phyloP scores from a whole-genome alignment of 257 asterid genomes.

The Ligustrum vulgare region DNA sequence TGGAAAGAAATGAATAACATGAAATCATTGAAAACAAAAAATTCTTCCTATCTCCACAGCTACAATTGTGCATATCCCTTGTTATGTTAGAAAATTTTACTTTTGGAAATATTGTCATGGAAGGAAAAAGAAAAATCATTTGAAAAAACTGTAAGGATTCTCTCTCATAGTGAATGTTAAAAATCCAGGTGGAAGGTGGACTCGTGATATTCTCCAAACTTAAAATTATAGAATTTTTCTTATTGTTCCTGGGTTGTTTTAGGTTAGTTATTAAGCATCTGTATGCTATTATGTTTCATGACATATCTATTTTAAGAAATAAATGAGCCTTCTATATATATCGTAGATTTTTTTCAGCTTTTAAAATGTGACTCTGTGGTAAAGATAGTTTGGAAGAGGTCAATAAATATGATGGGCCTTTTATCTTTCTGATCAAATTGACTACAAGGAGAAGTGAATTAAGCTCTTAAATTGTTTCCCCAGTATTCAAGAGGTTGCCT shows the following conservation, averaged over 20 bases:
- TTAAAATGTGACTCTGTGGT: background rate
- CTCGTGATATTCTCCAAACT: background rate
- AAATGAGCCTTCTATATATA: background rate
- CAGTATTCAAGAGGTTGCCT: slow-evolving; percentile 86
- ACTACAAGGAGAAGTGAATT: background rate
- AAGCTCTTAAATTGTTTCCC: slow-evolving; percentile 20
- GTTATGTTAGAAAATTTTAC: background rate
- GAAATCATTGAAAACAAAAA: background rate
- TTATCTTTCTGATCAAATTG: background rate
- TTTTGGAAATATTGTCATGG: slow-evolving; percentile 3
- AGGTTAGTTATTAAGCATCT: background rate
- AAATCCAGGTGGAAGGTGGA: background rate
- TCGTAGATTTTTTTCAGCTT: slow-evolving; percentile 13
- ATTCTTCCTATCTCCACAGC: background rate
- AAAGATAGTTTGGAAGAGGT: background rate
- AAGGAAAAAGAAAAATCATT: background rate
- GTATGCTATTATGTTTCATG: background rate
- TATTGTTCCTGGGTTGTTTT: background rate
- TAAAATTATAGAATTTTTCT: background rate
- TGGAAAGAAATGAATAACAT: background rate
- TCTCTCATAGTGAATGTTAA: slow-evolving; percentile 1
- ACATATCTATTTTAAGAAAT: slow-evolving; percentile 14
- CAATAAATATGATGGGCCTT: background rate
- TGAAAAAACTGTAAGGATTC: background rate
- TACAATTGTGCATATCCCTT: background rate